phyloP scores from a whole-genome alignment of 1,139 yeast species.

The Kodamaea alishanica region DNA sequence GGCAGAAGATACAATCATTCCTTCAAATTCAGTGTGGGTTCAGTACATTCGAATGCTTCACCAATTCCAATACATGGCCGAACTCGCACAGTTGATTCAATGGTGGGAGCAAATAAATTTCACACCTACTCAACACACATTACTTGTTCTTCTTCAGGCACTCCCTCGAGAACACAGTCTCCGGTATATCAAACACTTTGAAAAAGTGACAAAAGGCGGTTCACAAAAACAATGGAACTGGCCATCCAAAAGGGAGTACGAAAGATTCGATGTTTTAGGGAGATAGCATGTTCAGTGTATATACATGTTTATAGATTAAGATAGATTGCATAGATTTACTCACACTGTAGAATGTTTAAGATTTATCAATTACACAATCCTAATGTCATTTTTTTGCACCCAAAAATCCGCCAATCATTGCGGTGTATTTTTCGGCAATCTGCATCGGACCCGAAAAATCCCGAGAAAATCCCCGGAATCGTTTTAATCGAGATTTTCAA shows the following conservation, averaged over 20 bases:
- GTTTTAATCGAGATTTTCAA: too few species aligned
- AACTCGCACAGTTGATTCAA: conserved; percentile 48
- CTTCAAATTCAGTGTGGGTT: conserved; percentile 48
- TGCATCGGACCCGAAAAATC: too few species aligned
- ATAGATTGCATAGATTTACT: too few species aligned
- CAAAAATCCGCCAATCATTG: too few species aligned
- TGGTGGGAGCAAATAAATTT: conserved; percentile 59
- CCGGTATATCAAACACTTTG: conserved; percentile 40
- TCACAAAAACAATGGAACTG: conserved; percentile 16
- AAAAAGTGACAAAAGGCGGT: conserved; percentile 15
- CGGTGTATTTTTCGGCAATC: too few species aligned
- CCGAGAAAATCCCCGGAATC: too few species aligned
- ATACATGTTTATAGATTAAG: too few species aligned
- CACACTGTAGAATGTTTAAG: too few species aligned
- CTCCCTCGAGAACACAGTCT: conserved; percentile 38
- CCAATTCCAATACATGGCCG: conserved; percentile 45
- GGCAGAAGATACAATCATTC: conserved; percentile 32
- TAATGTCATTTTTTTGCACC: too few species aligned
- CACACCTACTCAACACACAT: conserved; percentile 39
- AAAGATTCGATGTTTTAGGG: background rate
- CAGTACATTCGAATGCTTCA: conserved; percentile 50
- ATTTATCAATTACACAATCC: too few species aligned
- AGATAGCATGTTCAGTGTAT: too few species aligned
- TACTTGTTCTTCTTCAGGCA: conserved; percentile 35
- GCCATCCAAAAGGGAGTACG: conserved; percentile 10